Base-by-base conservation (phyloP, 106 monocot species). In the Dendrobium huoshanense region DNA sequence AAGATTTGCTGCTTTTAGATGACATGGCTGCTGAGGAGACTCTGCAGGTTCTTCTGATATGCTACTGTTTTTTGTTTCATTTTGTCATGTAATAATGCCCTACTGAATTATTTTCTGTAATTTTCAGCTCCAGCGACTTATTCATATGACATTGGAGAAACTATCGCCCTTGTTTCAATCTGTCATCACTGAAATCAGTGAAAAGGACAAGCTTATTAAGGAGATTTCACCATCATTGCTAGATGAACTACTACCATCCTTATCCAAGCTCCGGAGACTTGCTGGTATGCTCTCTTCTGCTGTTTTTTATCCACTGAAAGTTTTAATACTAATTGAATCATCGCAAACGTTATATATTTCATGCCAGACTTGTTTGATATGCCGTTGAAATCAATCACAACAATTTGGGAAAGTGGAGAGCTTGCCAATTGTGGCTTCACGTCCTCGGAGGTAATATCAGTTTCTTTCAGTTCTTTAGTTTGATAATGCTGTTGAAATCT, bases 1-100 rank as follows among this genome's bases (percentile, higher is more conserved):
- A 77, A 79, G 95, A 95, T 77, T 84, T 98, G 84, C 92, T 98
- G 49, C 86, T 92, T 72, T 77, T 98, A 84, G 98, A 98, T 86
- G 95, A 98, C 75, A 92, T 95, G 78, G 98, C 92, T 81, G 98
- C 95, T 67, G 98, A 95, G 48, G 98, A 98, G 79, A 92, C 98
- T 7, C 83, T 98, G 79, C 97, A 97, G 97, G 97, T 97, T 49
- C n/a, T 68, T 70, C 41, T 27, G 51, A 40, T 49, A 73, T 29
- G 33, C 15, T 25, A 13, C 9, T 31, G 25, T 29, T 17, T 47
- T 67, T 48, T 76, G 37, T 79, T 42, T 31, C 42, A 18, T 82
- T 18, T 24, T 49, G 13, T 72, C 27, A 8, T 64, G 40, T 37
- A 2, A 3, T 43, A 9, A 70, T 55, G 18, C 43, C 56, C 61